These are phyloP conservation scores for Gymnopilus junonius DNA, from an alignment of 768 basidiomycete genomes.

Conservation along the genomic window DNA sequence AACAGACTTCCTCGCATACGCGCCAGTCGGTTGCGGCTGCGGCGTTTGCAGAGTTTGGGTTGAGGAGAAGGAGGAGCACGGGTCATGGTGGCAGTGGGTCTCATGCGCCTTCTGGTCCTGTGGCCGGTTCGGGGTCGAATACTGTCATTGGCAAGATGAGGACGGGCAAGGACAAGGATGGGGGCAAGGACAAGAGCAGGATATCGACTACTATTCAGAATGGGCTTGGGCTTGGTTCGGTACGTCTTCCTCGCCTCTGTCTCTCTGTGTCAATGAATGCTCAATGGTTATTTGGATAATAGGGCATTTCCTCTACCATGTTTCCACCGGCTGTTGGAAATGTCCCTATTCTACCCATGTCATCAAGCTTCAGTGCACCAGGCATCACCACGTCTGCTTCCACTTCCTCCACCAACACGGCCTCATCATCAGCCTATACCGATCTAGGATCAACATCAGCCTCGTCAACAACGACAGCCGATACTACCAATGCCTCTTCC, in stretches of 20 bases:
- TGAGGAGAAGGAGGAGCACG: constrained; percentile 20
- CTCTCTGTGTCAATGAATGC: neutral
- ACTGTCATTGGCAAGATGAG: neutral
- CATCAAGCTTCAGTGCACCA: neutral
- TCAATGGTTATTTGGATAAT: neutral
- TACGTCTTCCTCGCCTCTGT: neutral
- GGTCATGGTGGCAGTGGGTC: constrained; percentile 9
- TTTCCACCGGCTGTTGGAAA: constrained; percentile 1
- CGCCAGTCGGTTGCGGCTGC: constrained; percentile 5
- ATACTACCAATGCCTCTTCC: neutral
- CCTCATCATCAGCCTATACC: neutral
- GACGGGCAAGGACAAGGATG: constrained; percentile 1
- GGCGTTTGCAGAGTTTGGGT: constrained; percentile 16
- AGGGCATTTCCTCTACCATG: constrained; percentile 8
- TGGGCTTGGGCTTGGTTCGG: neutral
- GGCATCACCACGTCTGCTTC: neutral
- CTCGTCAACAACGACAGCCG: neutral
- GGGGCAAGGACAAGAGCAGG: constrained; percentile 4
- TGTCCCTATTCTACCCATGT: neutral
- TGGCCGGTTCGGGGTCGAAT: neutral
- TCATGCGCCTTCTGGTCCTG: neutral
- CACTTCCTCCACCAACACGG: neutral
- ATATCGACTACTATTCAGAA: neutral
- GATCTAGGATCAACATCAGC: neutral
- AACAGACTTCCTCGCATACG: neutral